phyloP scores from a whole-genome alignment of 169 alveolate genomes.

The Eimeria maxima region DNA sequence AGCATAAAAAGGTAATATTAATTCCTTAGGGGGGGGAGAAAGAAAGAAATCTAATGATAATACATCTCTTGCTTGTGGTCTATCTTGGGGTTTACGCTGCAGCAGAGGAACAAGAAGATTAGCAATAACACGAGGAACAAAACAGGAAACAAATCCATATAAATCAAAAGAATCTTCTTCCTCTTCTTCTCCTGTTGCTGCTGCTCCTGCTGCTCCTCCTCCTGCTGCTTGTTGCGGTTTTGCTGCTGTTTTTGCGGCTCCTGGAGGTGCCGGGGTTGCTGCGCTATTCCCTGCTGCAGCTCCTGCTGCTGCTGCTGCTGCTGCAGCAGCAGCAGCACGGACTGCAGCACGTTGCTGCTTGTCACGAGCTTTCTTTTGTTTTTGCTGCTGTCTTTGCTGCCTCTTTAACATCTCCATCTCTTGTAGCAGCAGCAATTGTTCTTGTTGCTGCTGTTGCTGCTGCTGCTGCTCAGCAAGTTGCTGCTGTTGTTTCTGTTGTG shows the following conservation, averaged over 20 bases:
- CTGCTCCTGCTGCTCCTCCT: no score
- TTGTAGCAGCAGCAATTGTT: no score
- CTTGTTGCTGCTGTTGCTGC: no score
- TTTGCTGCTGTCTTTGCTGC: background rate
- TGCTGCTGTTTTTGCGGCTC: no score
- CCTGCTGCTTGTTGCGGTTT: no score
- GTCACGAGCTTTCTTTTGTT: background rate
- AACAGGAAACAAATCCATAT: background rate
- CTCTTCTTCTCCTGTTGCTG: background rate
- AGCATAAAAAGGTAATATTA: background rate
- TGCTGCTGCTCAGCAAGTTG: no score
- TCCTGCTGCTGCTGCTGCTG: slow-evolving; percentile 7
- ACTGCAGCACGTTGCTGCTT: slow-evolving; percentile 9
- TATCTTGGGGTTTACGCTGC: slow-evolving; percentile 46
- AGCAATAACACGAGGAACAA: slow-evolving; percentile 41
- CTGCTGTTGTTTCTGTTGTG: no score
- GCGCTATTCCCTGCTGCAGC: no score
- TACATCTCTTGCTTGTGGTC: slow-evolving; percentile 46
- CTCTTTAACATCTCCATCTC: background rate
- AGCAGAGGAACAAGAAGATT: slow-evolving; percentile 53
- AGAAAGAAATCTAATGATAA: slow-evolving; percentile 35
- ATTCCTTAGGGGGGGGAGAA: background rate
- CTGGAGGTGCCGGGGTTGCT: no score
- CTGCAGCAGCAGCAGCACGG: background rate
- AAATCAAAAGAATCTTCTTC: slow-evolving; percentile 26